phyloP scores from a whole-genome alignment of 352 stramenopile genomes.

The Pythium coloratum region DNA sequence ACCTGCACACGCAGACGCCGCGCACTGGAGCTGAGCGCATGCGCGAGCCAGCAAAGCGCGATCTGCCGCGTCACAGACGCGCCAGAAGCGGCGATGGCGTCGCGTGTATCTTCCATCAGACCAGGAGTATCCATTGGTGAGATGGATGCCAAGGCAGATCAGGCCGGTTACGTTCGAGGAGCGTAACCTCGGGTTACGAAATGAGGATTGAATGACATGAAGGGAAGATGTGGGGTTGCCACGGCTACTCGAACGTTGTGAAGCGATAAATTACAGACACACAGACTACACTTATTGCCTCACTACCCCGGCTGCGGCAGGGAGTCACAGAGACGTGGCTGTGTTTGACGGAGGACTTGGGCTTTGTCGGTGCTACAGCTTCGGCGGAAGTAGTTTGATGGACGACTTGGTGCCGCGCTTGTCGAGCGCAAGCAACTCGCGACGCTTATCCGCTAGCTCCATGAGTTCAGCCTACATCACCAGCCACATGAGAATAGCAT shows the following conservation, averaged over 20 bases:
- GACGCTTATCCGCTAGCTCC: constrained; percentile 35
- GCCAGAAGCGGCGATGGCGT: neutral
- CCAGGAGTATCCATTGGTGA: constrained; percentile 4
- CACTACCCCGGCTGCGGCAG: too few species aligned
- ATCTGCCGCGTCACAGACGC: constrained; percentile 18
- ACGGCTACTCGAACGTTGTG: too few species aligned
- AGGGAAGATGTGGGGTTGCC: neutral
- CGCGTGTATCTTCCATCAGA: neutral
- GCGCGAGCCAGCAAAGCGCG: constrained; percentile 28
- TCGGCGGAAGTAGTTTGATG: constrained; percentile 35
- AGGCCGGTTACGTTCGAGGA: neutral
- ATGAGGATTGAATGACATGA: neutral
- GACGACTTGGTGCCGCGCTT: constrained; percentile 27
- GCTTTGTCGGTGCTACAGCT: constrained; percentile 6
- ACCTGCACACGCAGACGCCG: constrained; percentile 11
- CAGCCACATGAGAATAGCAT: neutral
- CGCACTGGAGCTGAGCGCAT: constrained; percentile 16
- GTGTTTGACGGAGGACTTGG: too few species aligned
- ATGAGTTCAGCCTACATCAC: constrained; percentile 34
- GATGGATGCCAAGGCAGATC: neutral
- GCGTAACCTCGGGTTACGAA: neutral
- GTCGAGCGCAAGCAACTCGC: constrained; percentile 34
- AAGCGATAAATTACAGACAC: too few species aligned
- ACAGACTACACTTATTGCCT: too few species aligned
- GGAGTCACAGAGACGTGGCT: too few species aligned